Percentiles rank a stretch among this genome's conserved stretches.
Evolutionary conservation across 208 protist genomes (phyloP).

Genomic region (Strigomonas culicis): DNA sequence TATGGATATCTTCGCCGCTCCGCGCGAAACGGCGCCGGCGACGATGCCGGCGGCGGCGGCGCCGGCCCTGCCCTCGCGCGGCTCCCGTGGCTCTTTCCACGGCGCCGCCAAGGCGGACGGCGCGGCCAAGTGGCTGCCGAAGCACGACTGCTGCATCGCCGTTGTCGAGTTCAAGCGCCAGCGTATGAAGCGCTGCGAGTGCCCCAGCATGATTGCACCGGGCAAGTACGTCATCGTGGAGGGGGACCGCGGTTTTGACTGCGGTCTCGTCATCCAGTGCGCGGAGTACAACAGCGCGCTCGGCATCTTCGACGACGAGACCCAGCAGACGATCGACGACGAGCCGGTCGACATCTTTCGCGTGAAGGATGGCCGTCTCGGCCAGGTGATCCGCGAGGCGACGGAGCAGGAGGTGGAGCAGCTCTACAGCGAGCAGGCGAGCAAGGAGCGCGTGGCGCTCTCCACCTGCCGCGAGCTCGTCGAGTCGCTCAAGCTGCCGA

Average conservation of each 20-base stretch:
- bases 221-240: constrained; percentile 77
- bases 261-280: constrained; percentile 67
- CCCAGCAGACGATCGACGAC: constrained; percentile 16
- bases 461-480: constrained; percentile 61
- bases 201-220: constrained; percentile 18
- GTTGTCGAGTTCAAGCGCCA: constrained; percentile 84
- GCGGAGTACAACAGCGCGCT: constrained; percentile 29
- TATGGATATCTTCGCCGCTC: too few relatives aligned
- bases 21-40: too few relatives aligned
- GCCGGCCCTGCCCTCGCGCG: too few relatives aligned
- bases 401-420: constrained; percentile 58
- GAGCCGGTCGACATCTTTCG: constrained; percentile 20
- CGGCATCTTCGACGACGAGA: constrained; percentile 12
- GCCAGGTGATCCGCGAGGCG: constrained; percentile 56
- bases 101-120: neutral
- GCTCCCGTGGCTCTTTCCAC: too few relatives aligned
- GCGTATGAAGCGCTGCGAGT: constrained; percentile 45
- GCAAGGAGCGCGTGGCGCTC: constrained; percentile 66
- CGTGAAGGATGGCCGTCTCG: constrained; percentile 23
- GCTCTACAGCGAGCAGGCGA: constrained; percentile 48
- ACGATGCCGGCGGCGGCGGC: too few relatives aligned
- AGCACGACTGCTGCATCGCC: constrained; percentile 41
- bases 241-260: constrained; percentile 77
- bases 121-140: constrained; percentile 20
- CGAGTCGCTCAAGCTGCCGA: constrained; percentile 36